Evolutionary conservation across 2,329 filamentous ascomycete species (phyloP).

Genomic region (Alternaria postmessia): DNA sequence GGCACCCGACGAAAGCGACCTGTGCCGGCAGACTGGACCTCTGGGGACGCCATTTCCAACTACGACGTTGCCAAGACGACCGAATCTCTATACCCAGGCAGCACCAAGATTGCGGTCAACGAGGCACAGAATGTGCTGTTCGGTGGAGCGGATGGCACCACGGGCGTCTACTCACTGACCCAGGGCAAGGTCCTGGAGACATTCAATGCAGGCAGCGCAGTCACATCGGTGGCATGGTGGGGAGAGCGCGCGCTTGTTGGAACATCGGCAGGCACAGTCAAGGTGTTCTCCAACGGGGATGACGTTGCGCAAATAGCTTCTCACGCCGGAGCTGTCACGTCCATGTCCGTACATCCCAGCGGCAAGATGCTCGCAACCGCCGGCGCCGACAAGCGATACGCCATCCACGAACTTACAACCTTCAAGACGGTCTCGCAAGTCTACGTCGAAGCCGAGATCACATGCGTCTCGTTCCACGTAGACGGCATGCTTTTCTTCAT

Average conservation of each 20-base stretch:
- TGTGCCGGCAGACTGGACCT: slow-evolving; percentile 85
- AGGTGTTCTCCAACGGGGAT: slow-evolving; percentile 76
- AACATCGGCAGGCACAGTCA: slow-evolving; percentile 78
- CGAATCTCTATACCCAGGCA: slow-evolving; percentile 67
- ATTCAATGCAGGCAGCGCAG: slow-evolving; percentile 68
- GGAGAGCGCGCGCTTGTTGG: slow-evolving; percentile 74
- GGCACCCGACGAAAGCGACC: slow-evolving; percentile 89
- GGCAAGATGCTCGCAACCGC: slow-evolving; percentile 85
- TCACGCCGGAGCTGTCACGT: slow-evolving; percentile 83
- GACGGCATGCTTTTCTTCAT: slow-evolving; percentile 94
- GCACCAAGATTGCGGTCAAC: slow-evolving; percentile 66
- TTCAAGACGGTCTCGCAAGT: slow-evolving; percentile 77
- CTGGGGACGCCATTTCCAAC: slow-evolving; percentile 71
- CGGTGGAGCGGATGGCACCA: slow-evolving; percentile 76
- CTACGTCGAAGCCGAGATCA: slow-evolving; percentile 79
- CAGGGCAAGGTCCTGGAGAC: slow-evolving; percentile 77
- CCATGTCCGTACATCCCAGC: slow-evolving; percentile 81
- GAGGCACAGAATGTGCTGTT: slow-evolving; percentile 72
- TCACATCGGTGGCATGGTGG: slow-evolving; percentile 73
- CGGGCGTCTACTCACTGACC: slow-evolving; percentile 80
- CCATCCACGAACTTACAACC: slow-evolving; percentile 80
- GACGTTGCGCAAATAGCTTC: slow-evolving; percentile 76
- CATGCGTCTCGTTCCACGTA: slow-evolving; percentile 86
- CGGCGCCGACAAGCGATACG: slow-evolving; percentile 89
- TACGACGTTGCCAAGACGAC: slow-evolving; percentile 64